Percentiles rank a stretch among this genome's conserved stretches.
These are phyloP conservation scores for Gremmenia infestans DNA, from an alignment of 2,329 filamentous ascomycete species.

Conservation along the genomic window DNA sequence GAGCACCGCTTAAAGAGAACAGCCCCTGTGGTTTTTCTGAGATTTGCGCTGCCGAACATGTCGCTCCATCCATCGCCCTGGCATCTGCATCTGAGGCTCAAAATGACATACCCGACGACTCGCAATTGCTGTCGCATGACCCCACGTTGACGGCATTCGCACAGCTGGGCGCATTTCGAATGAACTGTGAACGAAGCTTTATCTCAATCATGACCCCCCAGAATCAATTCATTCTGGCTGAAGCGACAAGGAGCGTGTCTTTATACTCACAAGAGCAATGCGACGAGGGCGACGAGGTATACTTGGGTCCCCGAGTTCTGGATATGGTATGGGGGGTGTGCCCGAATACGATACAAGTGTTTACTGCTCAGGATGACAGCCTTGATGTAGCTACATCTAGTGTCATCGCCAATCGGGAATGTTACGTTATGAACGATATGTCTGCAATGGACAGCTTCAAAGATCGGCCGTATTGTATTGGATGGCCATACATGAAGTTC, in stretches of 20 bases:
- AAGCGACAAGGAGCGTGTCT: slow-evolving; percentile 19
- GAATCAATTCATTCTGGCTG: slow-evolving; percentile 24
- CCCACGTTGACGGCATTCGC: slow-evolving; percentile 40
- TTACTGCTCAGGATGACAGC: slow-evolving; percentile 12
- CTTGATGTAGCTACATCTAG: slow-evolving; percentile 6
- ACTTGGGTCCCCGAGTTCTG: slow-evolving; percentile 15
- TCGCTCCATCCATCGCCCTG: no score
- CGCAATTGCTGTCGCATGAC: slow-evolving; percentile 25
- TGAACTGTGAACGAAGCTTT: slow-evolving; percentile 41
- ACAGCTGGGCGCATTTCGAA: slow-evolving; percentile 43
- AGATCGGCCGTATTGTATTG: slow-evolving; percentile 15
- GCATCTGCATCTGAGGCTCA: no score
- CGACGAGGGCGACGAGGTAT: slow-evolving; percentile 16
- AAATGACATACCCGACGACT: not conserved
- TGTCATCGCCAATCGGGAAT: slow-evolving; percentile 11
- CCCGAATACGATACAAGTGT: slow-evolving; percentile 20
- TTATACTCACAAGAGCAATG: slow-evolving; percentile 5
- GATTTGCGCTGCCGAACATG: no score
- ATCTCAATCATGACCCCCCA: slow-evolving; percentile 34
- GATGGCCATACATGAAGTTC: slow-evolving; percentile 21
- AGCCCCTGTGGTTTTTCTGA: no score
- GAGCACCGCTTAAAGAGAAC: no score
- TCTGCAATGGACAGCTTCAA: slow-evolving; percentile 14
- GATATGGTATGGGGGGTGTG: slow-evolving; percentile 19
- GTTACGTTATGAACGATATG: slow-evolving; percentile 23